These are phyloP conservation scores for Solanum bukasovii DNA, from an alignment of 257 asterid species.

Conservation along the genomic window DNA sequence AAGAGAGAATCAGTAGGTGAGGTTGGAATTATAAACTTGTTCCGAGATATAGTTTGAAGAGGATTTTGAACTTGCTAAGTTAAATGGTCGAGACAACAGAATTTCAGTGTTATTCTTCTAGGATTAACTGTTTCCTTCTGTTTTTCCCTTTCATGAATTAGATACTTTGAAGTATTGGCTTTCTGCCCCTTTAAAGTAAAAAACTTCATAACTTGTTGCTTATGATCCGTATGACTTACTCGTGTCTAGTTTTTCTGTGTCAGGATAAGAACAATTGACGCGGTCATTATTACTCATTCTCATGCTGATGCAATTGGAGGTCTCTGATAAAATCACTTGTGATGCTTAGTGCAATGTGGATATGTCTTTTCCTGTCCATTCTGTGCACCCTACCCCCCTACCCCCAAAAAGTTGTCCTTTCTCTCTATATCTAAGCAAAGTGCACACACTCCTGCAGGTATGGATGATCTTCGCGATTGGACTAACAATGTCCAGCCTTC, in stretches of 20 bases:
- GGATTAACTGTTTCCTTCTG: not conserved
- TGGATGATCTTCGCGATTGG: slow-evolving; percentile 99
- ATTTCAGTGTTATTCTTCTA: not conserved
- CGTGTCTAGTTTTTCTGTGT: slow-evolving; percentile 45
- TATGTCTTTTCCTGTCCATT: not conserved
- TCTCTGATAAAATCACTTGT: slow-evolving; percentile 26
- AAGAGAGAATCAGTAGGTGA: not conserved
- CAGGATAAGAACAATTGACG: slow-evolving; percentile 97
- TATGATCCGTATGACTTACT: slow-evolving; percentile 12
- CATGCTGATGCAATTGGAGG: slow-evolving; percentile 99
- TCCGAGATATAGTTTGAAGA: not conserved
- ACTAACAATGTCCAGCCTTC: slow-evolving; percentile 86
- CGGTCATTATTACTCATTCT: slow-evolving; percentile 96
- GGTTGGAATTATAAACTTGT: not conserved
- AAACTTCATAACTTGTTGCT: not conserved
- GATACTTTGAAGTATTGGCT: not conserved
- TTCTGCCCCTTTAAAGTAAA: not conserved
- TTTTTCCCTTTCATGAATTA: not conserved
- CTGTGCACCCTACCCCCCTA: not conserved
- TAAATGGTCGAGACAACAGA: not conserved
- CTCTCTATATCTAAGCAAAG: not conserved
- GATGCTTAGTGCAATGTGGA: not conserved
- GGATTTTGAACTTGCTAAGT: not conserved
- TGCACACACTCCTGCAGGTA: slow-evolving; percentile 32
- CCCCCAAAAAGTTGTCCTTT: not conserved